Conservation (phyloP, 2,329 filamentous ascomycete genomes). For the Diplodia seriata region DNA sequence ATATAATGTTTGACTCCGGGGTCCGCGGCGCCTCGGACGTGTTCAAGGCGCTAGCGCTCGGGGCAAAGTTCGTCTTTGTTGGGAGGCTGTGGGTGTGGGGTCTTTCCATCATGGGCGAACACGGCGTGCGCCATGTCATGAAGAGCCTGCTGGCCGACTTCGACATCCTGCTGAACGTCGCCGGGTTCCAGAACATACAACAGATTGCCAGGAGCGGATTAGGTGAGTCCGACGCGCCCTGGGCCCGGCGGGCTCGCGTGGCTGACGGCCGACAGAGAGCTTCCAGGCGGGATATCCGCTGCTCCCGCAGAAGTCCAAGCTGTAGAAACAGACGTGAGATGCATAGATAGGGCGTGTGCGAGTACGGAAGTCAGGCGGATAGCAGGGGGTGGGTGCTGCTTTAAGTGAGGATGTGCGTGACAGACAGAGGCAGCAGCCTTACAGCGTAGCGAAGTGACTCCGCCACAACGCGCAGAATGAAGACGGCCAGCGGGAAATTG, state of each 20-base stretch:
- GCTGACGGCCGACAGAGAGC: conserved; percentile 35
- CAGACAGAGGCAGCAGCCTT: conserved; percentile 11
- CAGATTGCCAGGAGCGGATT: conserved; percentile 57
- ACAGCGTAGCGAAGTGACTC: conserved; percentile 27
- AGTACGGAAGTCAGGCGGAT: not conserved
- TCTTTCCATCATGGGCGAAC: conserved; percentile 65
- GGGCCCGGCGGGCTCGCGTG: not conserved
- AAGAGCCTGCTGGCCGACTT: conserved; percentile 67
- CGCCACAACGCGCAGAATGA: conserved; percentile 8
- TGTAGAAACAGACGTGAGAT: conserved; percentile 33
- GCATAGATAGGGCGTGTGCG: not conserved
- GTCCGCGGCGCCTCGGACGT: conserved; percentile 64
- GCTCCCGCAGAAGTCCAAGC: conserved; percentile 39
- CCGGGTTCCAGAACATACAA: conserved; percentile 60
- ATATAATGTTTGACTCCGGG: conserved; percentile 68
- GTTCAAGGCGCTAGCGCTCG: conserved; percentile 66
- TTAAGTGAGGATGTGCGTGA: conserved; percentile 26
- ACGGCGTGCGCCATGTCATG: conserved; percentile 67
- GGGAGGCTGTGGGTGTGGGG: conserved; percentile 68
- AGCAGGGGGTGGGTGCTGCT: not conserved
- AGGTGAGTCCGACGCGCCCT: conserved; percentile 32
- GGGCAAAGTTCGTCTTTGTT: conserved; percentile 68
- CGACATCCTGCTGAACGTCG: conserved; percentile 67
- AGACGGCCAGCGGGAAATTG: conserved; percentile 9
- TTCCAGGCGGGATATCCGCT: conserved; percentile 39